These are phyloP conservation scores for Eleusine indica DNA, from an alignment of 176 grass and related monocot genomes.

Conservation along the genomic window DNA sequence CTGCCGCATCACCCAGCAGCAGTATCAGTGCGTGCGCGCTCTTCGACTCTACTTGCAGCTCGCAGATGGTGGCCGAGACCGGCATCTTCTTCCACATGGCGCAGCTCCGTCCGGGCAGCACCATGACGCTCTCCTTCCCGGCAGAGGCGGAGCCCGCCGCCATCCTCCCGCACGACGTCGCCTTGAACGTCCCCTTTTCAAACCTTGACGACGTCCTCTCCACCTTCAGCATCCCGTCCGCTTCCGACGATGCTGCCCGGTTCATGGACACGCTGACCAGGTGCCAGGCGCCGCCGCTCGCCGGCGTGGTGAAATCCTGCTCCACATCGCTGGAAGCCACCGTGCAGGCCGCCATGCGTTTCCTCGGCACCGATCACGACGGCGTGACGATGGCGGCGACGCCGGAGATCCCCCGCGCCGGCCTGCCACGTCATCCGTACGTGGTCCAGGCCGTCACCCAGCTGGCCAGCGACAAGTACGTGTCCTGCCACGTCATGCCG, in stretches of 20 bases:
- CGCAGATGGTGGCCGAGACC: no score
- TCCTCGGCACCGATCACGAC: neutral
- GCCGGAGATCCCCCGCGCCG: neutral
- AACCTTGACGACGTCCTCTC: neutral
- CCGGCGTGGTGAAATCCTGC: slow-evolving; percentile 22
- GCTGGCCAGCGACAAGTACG: neutral
- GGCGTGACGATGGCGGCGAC: neutral
- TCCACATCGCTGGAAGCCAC: neutral
- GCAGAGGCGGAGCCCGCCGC: neutral
- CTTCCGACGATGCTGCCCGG: neutral
- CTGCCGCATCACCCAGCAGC: neutral
- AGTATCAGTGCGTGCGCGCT: no score
- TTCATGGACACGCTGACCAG: neutral
- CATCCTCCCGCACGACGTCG: neutral
- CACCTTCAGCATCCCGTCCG: neutral
- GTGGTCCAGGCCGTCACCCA: neutral
- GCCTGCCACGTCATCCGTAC: neutral
- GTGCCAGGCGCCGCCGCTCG: neutral
- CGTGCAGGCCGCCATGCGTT: neutral
- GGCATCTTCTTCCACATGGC: neutral
- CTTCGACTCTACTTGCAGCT: no score
- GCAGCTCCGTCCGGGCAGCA: neutral
- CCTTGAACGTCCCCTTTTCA: neutral
- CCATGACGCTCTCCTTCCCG: neutral
- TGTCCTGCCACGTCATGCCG: neutral